Base-by-base conservation (phyloP, 805 yeast species). In the Metschnikowia santaceciliae region DNA sequence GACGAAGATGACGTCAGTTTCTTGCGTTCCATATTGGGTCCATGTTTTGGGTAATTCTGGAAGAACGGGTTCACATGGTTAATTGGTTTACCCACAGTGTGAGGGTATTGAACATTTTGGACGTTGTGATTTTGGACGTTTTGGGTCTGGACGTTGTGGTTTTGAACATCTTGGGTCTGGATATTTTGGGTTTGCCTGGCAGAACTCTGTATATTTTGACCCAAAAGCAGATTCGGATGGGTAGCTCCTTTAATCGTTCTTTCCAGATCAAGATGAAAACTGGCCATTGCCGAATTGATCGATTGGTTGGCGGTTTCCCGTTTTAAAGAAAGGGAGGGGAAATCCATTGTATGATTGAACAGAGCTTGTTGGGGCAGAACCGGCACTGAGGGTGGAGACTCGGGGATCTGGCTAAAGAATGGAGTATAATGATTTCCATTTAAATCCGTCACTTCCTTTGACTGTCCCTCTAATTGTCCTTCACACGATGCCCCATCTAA, bases 331-430 rank as follows among this genome's bases (percentile, higher is more conserved):
- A 30, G 34, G 15, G 22, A 20, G 2, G 34, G 4, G 11, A 40
- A 14, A 15, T 40, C 10, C 15, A 11, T 15, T 6, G 43, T 2
- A 7, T 40, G 22, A 17, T 42, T 49, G 53, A 15, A 52, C 20
- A n/a, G 39, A 36, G 20, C 32, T 38, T 13, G 20, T 14, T 42
- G 67, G 0, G 77, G 77, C 5, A 77, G 72, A 6, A 66, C 59
- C 2, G 77, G 76, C 5, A 69, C 75, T 10, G 76, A 71, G 1
- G 77, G 77, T 4, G 78, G 78, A 5, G 76, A 66, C 8, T 72
- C 77, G 0, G 78, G 78, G 3, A 73, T 64, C 30, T 62, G 68
- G 46, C 57, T 59, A 30, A 66, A 63, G 8, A 63, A 52, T 2
- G 57, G 54, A 15, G 54, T 40, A 22, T 48, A 50, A 10, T 48